Evolutionary conservation across 805 yeast species (phyloP).

Genomic region (Saturnispora ahearnii): DNA sequence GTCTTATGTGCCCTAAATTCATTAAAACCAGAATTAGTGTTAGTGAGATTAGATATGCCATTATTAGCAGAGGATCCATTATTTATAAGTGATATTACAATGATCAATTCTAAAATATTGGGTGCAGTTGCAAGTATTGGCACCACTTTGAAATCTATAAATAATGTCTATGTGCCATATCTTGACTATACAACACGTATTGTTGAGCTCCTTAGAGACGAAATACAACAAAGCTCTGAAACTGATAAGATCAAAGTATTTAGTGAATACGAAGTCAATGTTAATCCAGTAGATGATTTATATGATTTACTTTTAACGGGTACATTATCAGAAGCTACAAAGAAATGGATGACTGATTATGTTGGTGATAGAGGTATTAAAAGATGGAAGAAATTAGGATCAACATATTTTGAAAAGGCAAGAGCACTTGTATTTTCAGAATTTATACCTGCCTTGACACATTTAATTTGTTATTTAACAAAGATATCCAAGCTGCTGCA

Average conservation of each 20-base stretch:
- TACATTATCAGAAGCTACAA: constrained; percentile 37
- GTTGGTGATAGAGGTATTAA: constrained; percentile 59
- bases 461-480: constrained; percentile 28
- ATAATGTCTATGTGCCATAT: constrained; percentile 28
- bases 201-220: constrained; percentile 30
- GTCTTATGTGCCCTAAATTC: not conserved
- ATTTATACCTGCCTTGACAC: constrained; percentile 47
- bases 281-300: constrained; percentile 32
- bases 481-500: not conserved
- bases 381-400: constrained; percentile 45
- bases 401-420: constrained; percentile 40
- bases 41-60: not conserved
- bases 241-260: constrained; percentile 6
- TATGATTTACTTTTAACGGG: constrained; percentile 47
- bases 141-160: constrained; percentile 24
- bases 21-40: not conserved
- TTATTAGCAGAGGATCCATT: constrained; percentile 18
- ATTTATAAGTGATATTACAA: constrained; percentile 18
- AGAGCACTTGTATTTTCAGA: constrained; percentile 40
- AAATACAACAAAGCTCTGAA: constrained; percentile 18
- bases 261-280: not conserved
- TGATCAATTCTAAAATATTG: constrained; percentile 29
- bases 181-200: constrained; percentile 31
- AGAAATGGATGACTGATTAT: constrained; percentile 55
- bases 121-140: constrained; percentile 28